These are phyloP conservation scores for Fistulina hepatica DNA, from an alignment of 1,284 basidiomycete genomes.

Conservation along the genomic window DNA sequence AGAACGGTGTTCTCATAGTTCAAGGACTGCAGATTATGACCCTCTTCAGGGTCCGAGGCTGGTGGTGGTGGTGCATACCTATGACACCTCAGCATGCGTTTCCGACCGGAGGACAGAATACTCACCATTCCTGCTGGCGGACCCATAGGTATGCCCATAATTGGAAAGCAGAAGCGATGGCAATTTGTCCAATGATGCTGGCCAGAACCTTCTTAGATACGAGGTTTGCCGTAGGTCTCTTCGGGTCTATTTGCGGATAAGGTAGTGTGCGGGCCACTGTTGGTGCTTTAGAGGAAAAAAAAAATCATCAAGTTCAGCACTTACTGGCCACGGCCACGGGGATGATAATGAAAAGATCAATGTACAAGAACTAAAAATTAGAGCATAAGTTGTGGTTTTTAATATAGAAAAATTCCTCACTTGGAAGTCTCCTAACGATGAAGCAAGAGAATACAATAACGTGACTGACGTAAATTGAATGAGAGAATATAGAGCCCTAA, in stretches of 20 bases:
- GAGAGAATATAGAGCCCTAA: constrained; percentile 81
- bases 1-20: constrained; percentile 93
- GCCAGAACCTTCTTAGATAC: constrained; percentile 94
- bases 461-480: constrained; percentile 89
- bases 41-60: constrained; percentile 42
- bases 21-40: constrained; percentile 74
- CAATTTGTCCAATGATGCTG: constrained; percentile 88
- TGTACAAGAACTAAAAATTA: constrained; percentile 81
- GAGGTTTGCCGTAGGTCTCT: constrained; percentile 91
- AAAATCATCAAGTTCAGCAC: constrained; percentile 22
- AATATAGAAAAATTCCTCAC: constrained; percentile 28
- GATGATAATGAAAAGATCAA: constrained; percentile 96
- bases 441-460: constrained; percentile 91
- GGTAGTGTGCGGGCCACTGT: constrained; percentile 92
- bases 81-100: not conserved
- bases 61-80: constrained; percentile 57
- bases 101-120: not conserved
- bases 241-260: constrained; percentile 77
- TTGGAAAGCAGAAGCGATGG: constrained; percentile 80
- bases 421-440: constrained; percentile 94
- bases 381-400: constrained; percentile 8
- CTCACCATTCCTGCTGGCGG: constrained; percentile 69
- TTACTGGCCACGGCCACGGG: constrained; percentile 91
- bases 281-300: constrained; percentile 4
- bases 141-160: constrained; percentile 88